Base-by-base conservation (phyloP, 495 filamentous ascomycete genomes). In the Penicillium antarcticum region DNA sequence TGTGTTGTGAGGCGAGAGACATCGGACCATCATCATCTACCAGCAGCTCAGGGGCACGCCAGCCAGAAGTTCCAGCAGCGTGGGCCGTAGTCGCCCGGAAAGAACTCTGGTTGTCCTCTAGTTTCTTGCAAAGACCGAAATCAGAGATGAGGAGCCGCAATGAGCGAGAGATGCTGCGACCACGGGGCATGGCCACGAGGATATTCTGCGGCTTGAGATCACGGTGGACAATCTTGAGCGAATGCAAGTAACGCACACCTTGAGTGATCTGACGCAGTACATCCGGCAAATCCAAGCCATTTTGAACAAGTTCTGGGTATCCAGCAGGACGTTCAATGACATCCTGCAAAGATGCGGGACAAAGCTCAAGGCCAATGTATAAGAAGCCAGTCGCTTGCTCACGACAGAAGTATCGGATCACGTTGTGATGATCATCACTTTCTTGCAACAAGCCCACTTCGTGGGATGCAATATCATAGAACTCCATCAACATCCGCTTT, bases 121-220 rank as follows among this genome's bases (percentile, higher is more conserved):
- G 72, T 62, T 96, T 97, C 78, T 97, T 97, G 69, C 94, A 97
- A 16, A 98, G 80, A 11, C 94, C 94, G 67, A 98, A 98, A 69
- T 97, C 94, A 1, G 95, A 97, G 31, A 98, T 95, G 9, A 97
- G 82, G 4, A 97, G 75, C 13, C 92, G 87, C n/a, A 74, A 56
- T 7, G 68, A 62, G 9, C 59, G 57, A 1, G 62, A 53, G 0
- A 65, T 52, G 1, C 56, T 60, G 31, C 74, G 72, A 11, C 71
- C 72, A 8, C 74, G 68, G 3, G 72, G 72, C 73, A 67, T 83
- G 70, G 70, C 76, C 42, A 96, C 90, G 0, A 98, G 78, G 39
- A 97, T 96, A 58, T 98, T 98, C 60, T 97, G 94, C 1, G 94
- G 94, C 65, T 98, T 98, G 57, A 98, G 77, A 67, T 98, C 94